Percentiles rank a stretch among this genome's conserved stretches.
Evolutionary conservation across 352 stramenopile genomes (phyloP).

Genomic region (Blastocystis sp.): DNA sequence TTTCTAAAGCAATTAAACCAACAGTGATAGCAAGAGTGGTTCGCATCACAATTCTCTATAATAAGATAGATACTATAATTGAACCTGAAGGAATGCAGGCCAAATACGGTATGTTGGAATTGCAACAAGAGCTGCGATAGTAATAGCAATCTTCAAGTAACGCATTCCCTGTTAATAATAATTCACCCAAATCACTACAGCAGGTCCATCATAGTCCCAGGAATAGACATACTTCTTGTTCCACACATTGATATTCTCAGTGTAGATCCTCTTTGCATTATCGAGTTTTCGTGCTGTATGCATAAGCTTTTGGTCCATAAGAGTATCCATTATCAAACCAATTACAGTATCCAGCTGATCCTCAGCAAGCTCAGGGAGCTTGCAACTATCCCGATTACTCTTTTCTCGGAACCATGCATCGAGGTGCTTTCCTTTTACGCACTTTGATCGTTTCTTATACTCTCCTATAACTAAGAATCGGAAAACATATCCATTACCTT

Average conservation of each 20-base stretch:
- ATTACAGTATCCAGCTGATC: constrained; percentile 6
- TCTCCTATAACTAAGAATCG: background rate
- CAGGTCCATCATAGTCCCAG: constrained; percentile 60
- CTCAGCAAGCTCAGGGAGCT: constrained; percentile 19
- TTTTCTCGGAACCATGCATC: constrained; percentile 44
- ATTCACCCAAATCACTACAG: background rate
- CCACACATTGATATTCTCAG: constrained; percentile 15
- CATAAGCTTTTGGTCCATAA: constrained; percentile 23
- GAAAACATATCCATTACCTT: background rate
- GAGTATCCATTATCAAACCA: background rate
- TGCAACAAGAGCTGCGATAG: background rate
- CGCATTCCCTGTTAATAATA: constrained; percentile 32
- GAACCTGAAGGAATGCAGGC: constrained; percentile 11
- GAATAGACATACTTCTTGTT: constrained; percentile 56
- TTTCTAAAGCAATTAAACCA: constrained; percentile 16
- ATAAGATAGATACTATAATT: background rate
- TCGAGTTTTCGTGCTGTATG: constrained; percentile 36
- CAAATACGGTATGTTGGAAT: constrained; percentile 49
- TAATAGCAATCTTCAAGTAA: constrained; percentile 47
- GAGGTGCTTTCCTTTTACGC: constrained; percentile 46
- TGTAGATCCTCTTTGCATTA: constrained; percentile 13
- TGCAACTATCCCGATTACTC: background rate
- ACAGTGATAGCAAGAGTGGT: background rate
- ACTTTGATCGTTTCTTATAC: constrained; percentile 57
- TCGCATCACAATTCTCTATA: constrained; percentile 50